Base-by-base conservation (phyloP, 805 yeast genomes). In the Ogataea sp. region DNA sequence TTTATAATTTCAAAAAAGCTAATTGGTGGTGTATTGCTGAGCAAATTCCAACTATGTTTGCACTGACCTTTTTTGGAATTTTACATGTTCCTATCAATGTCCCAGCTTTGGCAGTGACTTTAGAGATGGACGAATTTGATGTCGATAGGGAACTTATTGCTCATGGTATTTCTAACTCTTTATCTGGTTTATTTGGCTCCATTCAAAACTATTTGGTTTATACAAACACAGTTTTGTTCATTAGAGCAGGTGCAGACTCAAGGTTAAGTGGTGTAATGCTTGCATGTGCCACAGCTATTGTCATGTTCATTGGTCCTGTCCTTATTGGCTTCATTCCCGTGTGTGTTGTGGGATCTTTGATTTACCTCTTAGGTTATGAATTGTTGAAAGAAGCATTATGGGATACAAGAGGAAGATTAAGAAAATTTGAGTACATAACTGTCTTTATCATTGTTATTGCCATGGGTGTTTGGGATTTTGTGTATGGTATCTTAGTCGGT, bases 81-180 rank as follows among this genome's bases (percentile, higher is more conserved):
- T 64, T 93, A 40, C 98, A 93, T 52, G 98, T 93, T 10, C 98
- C 98, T 4, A 93, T 93, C 43, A 93, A 93, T 56, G 97, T 93
- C 13, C 98, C 98, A 1, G 97, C 98, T 0, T 68, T 93, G 35
- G 97, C 97, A 0, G 93, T 89, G 15, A 83, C 95, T 6, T 73
- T 86, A 1, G 85, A 86, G 3, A 81, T 84, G 73, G 93, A 84
- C 58, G 80, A 80, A 41, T 76, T 84, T 48, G 95, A 89, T 56
- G 95, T 93, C 31, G 95, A 93, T 59, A 71, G 89, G 42, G 98
- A 93, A 61, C 71, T 93, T 42, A 81, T 90, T 25, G 97, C 97
- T 1, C 98, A 93, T 61, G 98, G 98, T 3, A 72, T 82, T 43
- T 85, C 96, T 5, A 93, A 93, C 56, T 78, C 83, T 10, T 50